A percentile compares a stretch with the other conserved stretches of the same genome.
These are phyloP conservation scores for Hypsizygus ulmarius DNA, from an alignment of 1,284 basidiomycete genomes.

Conservation along the genomic window DNA sequence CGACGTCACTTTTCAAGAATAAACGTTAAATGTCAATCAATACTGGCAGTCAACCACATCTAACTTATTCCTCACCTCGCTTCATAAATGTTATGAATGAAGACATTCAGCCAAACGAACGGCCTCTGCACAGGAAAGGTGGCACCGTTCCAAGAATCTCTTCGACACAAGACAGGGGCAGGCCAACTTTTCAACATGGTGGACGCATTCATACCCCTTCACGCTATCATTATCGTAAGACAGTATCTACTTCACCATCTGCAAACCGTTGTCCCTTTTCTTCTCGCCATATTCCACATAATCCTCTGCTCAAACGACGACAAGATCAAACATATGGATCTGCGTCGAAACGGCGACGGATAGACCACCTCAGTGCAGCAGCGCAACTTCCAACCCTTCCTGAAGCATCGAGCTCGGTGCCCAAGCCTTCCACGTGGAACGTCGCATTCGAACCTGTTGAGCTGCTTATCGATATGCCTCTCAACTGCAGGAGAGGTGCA, in stretches of 20 bases:
- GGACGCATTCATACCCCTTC: background rate
- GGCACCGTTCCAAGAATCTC: constrained; percentile 11
- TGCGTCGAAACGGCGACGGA: constrained; percentile 6
- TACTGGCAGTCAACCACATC: background rate
- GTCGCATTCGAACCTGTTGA: constrained; percentile 6
- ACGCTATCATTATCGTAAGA: constrained; percentile 5
- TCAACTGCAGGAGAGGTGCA: constrained; percentile 11
- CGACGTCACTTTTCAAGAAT: background rate
- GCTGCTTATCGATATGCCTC: constrained; percentile 9
- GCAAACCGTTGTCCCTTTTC: constrained; percentile 3
- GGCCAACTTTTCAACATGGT: constrained; percentile 2
- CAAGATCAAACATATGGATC: background rate
- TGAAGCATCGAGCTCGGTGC: background rate
- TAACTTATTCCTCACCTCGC: constrained; percentile 9
- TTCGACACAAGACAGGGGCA: constrained; percentile 5
- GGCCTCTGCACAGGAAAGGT: constrained; percentile 12
- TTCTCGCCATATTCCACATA: background rate
- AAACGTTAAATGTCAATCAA: too few species aligned
- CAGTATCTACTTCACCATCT: background rate
- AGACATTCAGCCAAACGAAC: constrained; percentile 20
- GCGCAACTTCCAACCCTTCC: background rate
- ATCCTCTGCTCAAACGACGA: background rate
- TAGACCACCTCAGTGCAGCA: background rate
- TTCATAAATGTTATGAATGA: constrained; percentile 18
- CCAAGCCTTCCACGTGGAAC: background rate